These are phyloP conservation scores for Ciborinia camelliae DNA, from an alignment of 2,329 filamentous ascomycete genomes.

Conservation along the genomic window DNA sequence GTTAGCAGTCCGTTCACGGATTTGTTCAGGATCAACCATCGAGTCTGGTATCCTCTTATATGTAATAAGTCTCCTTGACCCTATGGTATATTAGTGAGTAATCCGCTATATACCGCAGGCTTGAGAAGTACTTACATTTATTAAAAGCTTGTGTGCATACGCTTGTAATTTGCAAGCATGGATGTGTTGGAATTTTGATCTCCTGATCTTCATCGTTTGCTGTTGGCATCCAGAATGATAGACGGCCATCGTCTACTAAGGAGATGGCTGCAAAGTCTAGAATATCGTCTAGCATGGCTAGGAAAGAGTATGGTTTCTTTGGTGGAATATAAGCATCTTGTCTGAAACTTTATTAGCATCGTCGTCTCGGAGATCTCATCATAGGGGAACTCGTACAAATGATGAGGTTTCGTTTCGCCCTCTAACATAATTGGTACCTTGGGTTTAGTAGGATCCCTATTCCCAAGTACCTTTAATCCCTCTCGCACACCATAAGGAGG, in stretches of 20 bases:
- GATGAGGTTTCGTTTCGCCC: slow-evolving; percentile 56
- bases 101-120: background rate
- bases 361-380: background rate
- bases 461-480: slow-evolving; percentile 82
- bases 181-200: slow-evolving; percentile 73
- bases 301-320: slow-evolving; percentile 88
- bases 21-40: slow-evolving; percentile 44
- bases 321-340: slow-evolving; percentile 73
- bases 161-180: slow-evolving; percentile 67
- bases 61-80: slow-evolving; percentile 85
- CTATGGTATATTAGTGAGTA: slow-evolving; percentile 43
- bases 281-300: slow-evolving; percentile 86
- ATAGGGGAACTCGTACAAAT: slow-evolving; percentile 52
- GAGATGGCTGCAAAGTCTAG: slow-evolving; percentile 74
- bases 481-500: slow-evolving; percentile 95
- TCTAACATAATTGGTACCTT: slow-evolving; percentile 60
- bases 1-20: slow-evolving; percentile 36
- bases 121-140: slow-evolving; percentile 60
- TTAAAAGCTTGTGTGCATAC: slow-evolving; percentile 86
- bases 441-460: slow-evolving; percentile 61
- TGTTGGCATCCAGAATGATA: slow-evolving; percentile 98
- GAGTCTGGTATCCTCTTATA: slow-evolving; percentile 69
- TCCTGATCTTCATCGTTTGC: slow-evolving; percentile 76
- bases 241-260: slow-evolving; percentile 72
- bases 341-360: slow-evolving; percentile 38